These are phyloP conservation scores for Zelopaecilomyces penicillatus DNA, from an alignment of 2,329 filamentous ascomycete species.

Conservation along the genomic window DNA sequence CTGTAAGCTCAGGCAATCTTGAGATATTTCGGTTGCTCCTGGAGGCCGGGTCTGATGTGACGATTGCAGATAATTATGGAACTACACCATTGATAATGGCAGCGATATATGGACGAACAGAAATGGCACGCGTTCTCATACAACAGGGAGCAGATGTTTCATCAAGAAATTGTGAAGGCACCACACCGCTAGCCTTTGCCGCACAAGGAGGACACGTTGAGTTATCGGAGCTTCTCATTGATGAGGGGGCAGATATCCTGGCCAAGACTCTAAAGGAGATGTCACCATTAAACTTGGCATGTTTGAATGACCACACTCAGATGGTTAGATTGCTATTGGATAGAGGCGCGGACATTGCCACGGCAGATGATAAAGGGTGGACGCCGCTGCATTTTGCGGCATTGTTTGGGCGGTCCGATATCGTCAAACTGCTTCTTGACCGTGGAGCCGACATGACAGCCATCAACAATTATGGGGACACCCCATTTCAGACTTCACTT, in stretches of 20 bases:
- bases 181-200: not conserved
- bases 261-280: too few species aligned
- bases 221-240: not conserved
- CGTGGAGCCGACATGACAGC: not conserved
- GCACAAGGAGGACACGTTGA: not conserved
- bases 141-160: not conserved
- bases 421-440: not conserved
- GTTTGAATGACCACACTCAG: not conserved
- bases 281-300: too few species aligned
- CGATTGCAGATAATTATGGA: not conserved
- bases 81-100: not conserved
- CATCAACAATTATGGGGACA: not conserved
- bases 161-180: not conserved
- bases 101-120: not conserved
- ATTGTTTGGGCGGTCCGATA: not conserved
- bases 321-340: not conserved
- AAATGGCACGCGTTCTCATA: not conserved
- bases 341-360: not conserved
- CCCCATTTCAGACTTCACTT: too few species aligned
- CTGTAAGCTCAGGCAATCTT: too few species aligned
- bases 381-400: not conserved
- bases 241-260: not conserved
- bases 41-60: constrained; percentile 11
- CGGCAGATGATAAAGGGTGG: not conserved
- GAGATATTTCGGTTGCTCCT: constrained; percentile 10